Conservation (phyloP, 208 protist genomes). For the Leishmania aethiopica region DNA sequence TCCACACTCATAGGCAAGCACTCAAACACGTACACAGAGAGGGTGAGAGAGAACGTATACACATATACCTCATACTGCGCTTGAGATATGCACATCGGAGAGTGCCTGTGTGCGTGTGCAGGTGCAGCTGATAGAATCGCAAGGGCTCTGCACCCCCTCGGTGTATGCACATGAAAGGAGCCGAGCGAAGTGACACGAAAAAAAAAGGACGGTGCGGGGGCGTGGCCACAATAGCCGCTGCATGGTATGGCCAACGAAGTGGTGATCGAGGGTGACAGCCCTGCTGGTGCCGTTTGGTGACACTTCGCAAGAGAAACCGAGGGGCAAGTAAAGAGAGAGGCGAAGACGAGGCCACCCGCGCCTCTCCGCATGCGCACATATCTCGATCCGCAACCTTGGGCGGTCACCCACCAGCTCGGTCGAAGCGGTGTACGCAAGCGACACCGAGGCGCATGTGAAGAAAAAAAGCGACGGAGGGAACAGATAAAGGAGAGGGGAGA, state of each 20-base stretch:
- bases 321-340: not conserved
- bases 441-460: not conserved
- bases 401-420: not conserved
- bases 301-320: not conserved
- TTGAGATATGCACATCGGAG: no score
- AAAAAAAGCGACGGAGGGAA: not conserved
- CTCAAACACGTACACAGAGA: conserved; percentile 1
- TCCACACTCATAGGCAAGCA: not conserved
- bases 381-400: not conserved
- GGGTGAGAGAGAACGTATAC: not conserved
- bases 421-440: not conserved
- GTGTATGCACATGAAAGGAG: not conserved
- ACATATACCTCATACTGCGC: not conserved
- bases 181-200: not conserved
- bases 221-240: no score
- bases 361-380: not conserved
- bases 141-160: not conserved
- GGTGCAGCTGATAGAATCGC: not conserved
- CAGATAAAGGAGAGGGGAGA: not conserved
- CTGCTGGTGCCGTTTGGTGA: not conserved
- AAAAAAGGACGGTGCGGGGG: not conserved
- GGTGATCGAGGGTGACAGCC: no score
- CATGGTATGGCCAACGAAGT: no score
- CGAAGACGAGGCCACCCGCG: not conserved
- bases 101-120: not conserved